phyloP scores from a whole-genome alignment of 192 early-diverging fungal genomes.

The Umbelopsis isabellina region DNA sequence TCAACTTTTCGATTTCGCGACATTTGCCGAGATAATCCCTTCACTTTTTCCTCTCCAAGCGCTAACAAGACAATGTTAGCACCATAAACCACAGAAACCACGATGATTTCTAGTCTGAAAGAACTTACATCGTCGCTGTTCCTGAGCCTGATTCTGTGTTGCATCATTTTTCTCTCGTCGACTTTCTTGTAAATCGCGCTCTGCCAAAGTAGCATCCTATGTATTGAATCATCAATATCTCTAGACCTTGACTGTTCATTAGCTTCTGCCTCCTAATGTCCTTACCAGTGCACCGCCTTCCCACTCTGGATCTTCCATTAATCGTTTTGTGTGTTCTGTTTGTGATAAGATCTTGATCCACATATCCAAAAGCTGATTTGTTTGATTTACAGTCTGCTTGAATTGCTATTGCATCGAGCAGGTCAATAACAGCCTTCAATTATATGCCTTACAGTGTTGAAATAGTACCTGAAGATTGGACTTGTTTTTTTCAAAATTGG shows the following conservation, averaged over 20 bases:
- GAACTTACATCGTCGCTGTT: neutral
- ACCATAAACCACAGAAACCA: neutral
- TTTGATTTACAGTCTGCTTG: slow-evolving; percentile 56
- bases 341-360: slow-evolving; percentile 60
- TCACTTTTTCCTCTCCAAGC: neutral
- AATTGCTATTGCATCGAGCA: slow-evolving; percentile 40
- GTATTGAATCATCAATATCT: no score
- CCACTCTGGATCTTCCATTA: slow-evolving; percentile 53
- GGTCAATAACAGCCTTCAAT: neutral
- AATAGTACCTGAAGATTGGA: slow-evolving; percentile 22
- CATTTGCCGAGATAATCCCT: neutral
- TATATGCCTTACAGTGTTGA: no score
- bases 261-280: no score
- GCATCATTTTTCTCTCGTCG: neutral
- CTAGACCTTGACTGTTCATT: neutral
- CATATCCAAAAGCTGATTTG: slow-evolving; percentile 54
- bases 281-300: slow-evolving; percentile 47
- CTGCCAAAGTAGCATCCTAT: neutral
- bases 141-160: neutral
- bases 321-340: slow-evolving; percentile 52
- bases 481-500: slow-evolving; percentile 18
- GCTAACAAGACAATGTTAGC: neutral
- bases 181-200: neutral
- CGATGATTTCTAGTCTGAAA: neutral
- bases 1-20: slow-evolving; percentile 1